Evolutionary conservation across 495 filamentous ascomycete genomes (phyloP), one percentile per base, ranked within the genome.

Genomic region (Venustampulla echinocandica): DNA sequence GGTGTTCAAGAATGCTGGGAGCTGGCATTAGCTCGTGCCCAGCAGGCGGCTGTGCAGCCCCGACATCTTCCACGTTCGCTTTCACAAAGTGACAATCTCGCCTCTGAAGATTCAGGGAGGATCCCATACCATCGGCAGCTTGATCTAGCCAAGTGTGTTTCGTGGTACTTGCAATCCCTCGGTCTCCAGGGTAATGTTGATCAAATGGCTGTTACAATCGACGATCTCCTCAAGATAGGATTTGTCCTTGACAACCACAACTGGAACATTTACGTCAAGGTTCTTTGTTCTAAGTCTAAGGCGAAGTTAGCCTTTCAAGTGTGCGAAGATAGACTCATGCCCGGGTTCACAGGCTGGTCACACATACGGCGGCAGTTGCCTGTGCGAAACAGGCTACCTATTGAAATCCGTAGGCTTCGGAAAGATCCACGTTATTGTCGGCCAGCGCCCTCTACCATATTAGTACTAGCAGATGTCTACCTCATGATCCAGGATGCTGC

Each of bases 311-410:
- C 87, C 30, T 92, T 92, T 59, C 42, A 56, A 23, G 52, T 77
- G 17, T 88, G 82, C 64, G 88, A 95, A 63, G 50, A 65, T 10
- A 71, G 78, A 24, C 77, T 95, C 46, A 88, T 90, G 76, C 75
- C 75, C 4, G 67, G 74, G 34, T 93, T 85, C 74, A 70, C 70
- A 2, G 84, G 84, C 17, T 95, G 88, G 88, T 57, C 61, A 3
- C 44, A 54, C 38, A 37, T 72, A 39, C 56, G 58, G 42, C 48
- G 41, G 34, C n/a, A 25, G 17, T n/a, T 53, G 47, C 53, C 61
- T 58, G 46, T 51, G 49, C 38, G 64, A 58, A 24, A 25, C 61
- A 22, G 65, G 55, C 33, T 70, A 59, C 15, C 33, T 7, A 33
- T 54, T 2, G 54, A 50, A 34, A 53, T 63, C 18, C 62, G 66